phyloP scores from a whole-genome alignment of 179 eudicot genomes.

The Spergularia azorica region DNA sequence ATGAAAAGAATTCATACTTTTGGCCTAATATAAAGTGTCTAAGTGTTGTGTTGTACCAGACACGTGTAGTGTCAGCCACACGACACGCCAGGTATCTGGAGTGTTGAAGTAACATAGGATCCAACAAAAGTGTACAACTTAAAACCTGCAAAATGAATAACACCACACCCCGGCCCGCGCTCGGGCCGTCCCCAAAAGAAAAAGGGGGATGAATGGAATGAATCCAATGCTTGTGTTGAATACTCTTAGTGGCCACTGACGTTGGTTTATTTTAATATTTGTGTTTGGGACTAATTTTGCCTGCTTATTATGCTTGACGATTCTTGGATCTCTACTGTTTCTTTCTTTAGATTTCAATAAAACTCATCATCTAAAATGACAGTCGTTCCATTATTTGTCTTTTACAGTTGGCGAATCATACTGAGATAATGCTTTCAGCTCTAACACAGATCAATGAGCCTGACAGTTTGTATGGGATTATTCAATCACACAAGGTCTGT shows the following conservation, averaged over 20 bases:
- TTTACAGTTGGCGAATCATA: slow-evolving; percentile 74
- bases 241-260: too few relatives aligned
- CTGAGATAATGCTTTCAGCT: slow-evolving; percentile 78
- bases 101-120: too few relatives aligned
- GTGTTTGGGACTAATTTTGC: neutral
- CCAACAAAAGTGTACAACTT: too few relatives aligned
- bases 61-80: too few relatives aligned
- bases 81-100: too few relatives aligned
- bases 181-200: neutral
- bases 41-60: too few relatives aligned
- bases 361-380: neutral
- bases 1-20: too few relatives aligned
- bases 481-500: slow-evolving; percentile 93
- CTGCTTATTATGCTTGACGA: neutral
- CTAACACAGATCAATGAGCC: slow-evolving; percentile 95
- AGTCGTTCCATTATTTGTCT: neutral
- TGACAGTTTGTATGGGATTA: slow-evolving; percentile 91
- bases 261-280: neutral
- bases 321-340: slow-evolving; percentile 9
- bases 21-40: too few relatives aligned
- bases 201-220: neutral
- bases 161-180: too few relatives aligned
- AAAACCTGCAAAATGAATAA: too few relatives aligned
- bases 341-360: neutral
- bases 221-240: too few relatives aligned